Base-by-base conservation (phyloP, 1,139 yeast genomes). In the Hyphopichia buzzinii region DNA sequence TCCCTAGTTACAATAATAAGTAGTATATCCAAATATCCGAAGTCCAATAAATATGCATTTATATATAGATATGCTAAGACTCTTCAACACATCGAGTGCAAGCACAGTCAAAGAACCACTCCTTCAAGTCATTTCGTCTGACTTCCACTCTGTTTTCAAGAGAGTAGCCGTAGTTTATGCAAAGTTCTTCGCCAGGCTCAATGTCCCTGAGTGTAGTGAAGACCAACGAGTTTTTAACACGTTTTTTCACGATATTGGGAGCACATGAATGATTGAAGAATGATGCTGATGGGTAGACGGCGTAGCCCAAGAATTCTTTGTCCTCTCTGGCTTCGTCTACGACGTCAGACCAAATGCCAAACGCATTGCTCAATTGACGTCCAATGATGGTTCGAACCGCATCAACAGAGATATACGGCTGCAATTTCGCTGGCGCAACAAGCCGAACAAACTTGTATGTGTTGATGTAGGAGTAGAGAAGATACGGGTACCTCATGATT, bases 251-350 rank as follows among this genome's bases (percentile, higher is more conserved):
- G 17, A 79, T 48, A 40, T 74, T 77, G 11, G 84, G 81, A 3
- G 52, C 54, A 55, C 86, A 82, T 2, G 83, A 77, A 52, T 83
- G 89, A 49, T 83, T 83, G 65, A 83, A 83, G 48, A 67, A 82
- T 1, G 89, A 82, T 0, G 84, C 87, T 14, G 75, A 70, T 0
- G 89, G 86, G 41, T 70, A 79, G 2, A 83, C 69, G n/a, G 78
- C 74, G 46, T 79, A 79, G 0, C 90, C 90, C 35, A 81, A 66
- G 47, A 77, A 81, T 49, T 83, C 90, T 39, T 74, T 70, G 31
- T 77, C 79, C 33, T 64, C 75, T 26, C 34, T 31, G 11, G 60
- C 46, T 44, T 65, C 52, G 32, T 52, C 48, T 1, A 56, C 50
- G 3, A 57, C 47, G 3, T 55, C 49, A 31, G 84, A 79, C 87